Evolutionary conservation across 768 basidiomycete species (phyloP), one percentile per base, ranked within the genome.

Genomic region (Chalciporus pseudorubinellus): DNA sequence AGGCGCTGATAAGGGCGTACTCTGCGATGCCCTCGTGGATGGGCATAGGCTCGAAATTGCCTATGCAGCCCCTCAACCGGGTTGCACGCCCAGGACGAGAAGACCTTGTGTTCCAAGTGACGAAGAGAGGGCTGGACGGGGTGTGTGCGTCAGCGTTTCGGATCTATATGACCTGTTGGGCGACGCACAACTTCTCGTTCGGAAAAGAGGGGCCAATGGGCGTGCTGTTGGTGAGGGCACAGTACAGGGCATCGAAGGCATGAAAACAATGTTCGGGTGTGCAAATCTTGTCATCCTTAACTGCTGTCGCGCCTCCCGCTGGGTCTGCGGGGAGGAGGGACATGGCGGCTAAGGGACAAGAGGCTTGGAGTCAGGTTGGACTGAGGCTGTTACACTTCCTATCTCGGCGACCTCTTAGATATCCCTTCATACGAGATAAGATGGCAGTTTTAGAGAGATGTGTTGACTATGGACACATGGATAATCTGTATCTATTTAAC

Each of bases 1-100:
- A 86, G 16, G 95, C 95, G 64, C 93, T 94, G 68, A 89, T 81
- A 51, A 94, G 78, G 22, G 95, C 95, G 64, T 97, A 98, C 59
- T 98, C 92, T 38, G 80, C 79, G 53, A 99, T 68, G 14, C 92
- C 93, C 24, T 87, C 78, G 50, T 74, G 79, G 24, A 98, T 74
- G 11, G 83, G 71, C 67, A 85, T 77, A 11, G 90, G 77, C 29
- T 86, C 83, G 62, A 99, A 99, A 70, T 82, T 93, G 62, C 95
- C 95, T 60, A 99, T 98, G 72, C 95, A 99, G 42, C 95, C 95
- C 46, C 95, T 75, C 55, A 99, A 75, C 52, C 81, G 77, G 40
- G 82, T 76, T 19, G 79, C 66, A 51, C 81, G 79, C 28, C 82
- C 83, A 18, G 81, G 72, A 50, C 80, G 82, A 51, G 76, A 77